A percentile compares a stretch with the other conserved stretches of the same genome.
These are phyloP conservation scores for Kockiozyma suomiensis DNA, from an alignment of 805 yeast species.

Conservation along the genomic window DNA sequence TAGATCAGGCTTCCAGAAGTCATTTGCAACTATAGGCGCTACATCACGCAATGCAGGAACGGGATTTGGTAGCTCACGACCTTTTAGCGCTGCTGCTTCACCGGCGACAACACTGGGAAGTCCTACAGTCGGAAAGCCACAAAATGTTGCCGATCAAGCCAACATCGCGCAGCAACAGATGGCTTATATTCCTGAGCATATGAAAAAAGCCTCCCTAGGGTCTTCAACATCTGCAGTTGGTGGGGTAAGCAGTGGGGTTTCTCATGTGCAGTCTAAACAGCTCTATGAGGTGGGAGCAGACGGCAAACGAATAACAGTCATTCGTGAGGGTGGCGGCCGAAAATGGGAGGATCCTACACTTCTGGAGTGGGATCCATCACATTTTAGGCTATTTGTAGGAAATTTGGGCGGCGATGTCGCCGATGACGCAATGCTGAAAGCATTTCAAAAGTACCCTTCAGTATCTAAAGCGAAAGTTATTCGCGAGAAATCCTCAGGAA, in stretches of 20 bases:
- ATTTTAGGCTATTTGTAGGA: slow-evolving; percentile 74
- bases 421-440: slow-evolving; percentile 56
- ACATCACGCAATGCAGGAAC: neutral
- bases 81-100: neutral
- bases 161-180: slow-evolving; percentile 29
- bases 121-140: neutral
- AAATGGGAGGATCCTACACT: slow-evolving; percentile 53
- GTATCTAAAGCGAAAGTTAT: slow-evolving; percentile 65
- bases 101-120: neutral
- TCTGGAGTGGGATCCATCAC: slow-evolving; percentile 68
- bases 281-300: slow-evolving; percentile 11
- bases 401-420: slow-evolving; percentile 69
- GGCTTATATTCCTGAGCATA: slow-evolving; percentile 24
- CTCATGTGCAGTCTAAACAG: neutral
- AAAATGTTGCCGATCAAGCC: neutral
- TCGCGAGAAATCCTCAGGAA: slow-evolving; percentile 49
- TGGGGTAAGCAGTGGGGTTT: neutral
- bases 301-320: slow-evolving; percentile 40
- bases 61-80: slow-evolving; percentile 1
- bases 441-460: slow-evolving; percentile 58
- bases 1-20: slow-evolving; percentile 1
- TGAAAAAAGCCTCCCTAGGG: neutral
- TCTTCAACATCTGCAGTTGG: slow-evolving; percentile 2
- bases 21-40: neutral
- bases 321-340: slow-evolving; percentile 51